Percentiles rank a stretch among this genome's conserved stretches.
Evolutionary conservation across 345 rosid species (phyloP).

Genomic region (Turnera subulata): DNA sequence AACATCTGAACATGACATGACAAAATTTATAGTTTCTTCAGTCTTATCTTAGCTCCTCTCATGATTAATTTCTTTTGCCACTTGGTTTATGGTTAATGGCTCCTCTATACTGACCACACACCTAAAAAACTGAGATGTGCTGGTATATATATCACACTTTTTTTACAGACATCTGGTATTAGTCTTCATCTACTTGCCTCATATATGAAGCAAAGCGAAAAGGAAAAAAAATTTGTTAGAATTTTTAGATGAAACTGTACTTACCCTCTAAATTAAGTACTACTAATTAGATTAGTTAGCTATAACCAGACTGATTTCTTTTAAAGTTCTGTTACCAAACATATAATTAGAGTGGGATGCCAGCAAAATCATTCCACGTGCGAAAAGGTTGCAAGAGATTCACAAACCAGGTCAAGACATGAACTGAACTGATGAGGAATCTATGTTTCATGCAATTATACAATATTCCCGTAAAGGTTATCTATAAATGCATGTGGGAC

Average conservation of each 20-base stretch:
- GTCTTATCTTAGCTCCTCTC: not conserved
- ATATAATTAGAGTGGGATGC: not conserved
- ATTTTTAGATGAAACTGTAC: not conserved
- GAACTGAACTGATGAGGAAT: not conserved
- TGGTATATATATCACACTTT: no score
- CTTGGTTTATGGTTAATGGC: not conserved
- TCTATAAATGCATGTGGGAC: constrained; percentile 24
- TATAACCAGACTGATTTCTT: no score
- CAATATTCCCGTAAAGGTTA: no score
- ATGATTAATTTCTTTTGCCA: not conserved
- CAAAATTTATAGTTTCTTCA: not conserved
- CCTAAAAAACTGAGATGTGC: not conserved
- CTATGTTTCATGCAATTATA: no score
- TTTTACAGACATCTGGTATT: no score
- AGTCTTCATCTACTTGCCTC: no score
- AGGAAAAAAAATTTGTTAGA: no score
- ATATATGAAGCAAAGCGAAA: no score
- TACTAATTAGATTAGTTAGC: no score
- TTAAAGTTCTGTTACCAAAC: no score
- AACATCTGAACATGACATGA: constrained; percentile 30
- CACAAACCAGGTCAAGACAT: not conserved
- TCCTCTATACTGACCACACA: not conserved
- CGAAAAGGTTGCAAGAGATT: not conserved
- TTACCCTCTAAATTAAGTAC: not conserved
- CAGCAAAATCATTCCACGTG: not conserved